Base-by-base conservation (phyloP, 2,329 filamentous ascomycete genomes). In the Colletotrichum gloeosporioides region DNA sequence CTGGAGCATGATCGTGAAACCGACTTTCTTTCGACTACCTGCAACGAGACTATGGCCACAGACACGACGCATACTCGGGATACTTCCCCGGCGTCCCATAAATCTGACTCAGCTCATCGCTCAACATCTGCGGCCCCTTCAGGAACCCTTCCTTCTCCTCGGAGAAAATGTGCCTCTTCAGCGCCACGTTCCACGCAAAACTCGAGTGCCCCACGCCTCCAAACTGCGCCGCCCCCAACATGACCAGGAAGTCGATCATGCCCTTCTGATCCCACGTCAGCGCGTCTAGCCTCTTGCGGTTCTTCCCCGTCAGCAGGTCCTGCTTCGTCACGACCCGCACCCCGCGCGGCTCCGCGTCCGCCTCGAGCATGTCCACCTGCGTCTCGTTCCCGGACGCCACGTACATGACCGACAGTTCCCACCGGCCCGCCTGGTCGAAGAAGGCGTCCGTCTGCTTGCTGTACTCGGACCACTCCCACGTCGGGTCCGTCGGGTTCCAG, bases 121-220 rank as follows among this genome's bases (percentile, higher is more conserved):
- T 65, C 16, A 69, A n/a, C 64, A 73, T 64, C 39, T 59, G 73
- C 15, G 70, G 57, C 6, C 44, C 70, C 12, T 61, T 31, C 8
- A 59, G 18, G 12, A 36, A 25, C 4, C n/a, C 49, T 16, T 32
- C 36, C 29, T 22, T 61, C 18, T 57, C 44, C 44, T 49, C 22
- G 15, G 36, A 27, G 36, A 76, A 55, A 25, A 73, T 29, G 71
- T 83, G 82, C 55, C 82, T 79, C 55, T 81, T 81, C 71, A 83
- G 73, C 7, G 82, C 82, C 16, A 84, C 78, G 36, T 79, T 83
- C 82, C 82, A 84, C 7, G 82, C 80, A 59, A 83, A 83, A 62
- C 82, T 83, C 2, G 82, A 83, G 68, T 80, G 78, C 6, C 80
- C 82, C 2, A 83, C 81, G n/a, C 82, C 82, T 78, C 82, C 82